Evolutionary conservation across 108 stramenopile species (phyloP), one percentile per base, ranked within the genome.

Genomic region (Cylindrotheca closterium): DNA sequence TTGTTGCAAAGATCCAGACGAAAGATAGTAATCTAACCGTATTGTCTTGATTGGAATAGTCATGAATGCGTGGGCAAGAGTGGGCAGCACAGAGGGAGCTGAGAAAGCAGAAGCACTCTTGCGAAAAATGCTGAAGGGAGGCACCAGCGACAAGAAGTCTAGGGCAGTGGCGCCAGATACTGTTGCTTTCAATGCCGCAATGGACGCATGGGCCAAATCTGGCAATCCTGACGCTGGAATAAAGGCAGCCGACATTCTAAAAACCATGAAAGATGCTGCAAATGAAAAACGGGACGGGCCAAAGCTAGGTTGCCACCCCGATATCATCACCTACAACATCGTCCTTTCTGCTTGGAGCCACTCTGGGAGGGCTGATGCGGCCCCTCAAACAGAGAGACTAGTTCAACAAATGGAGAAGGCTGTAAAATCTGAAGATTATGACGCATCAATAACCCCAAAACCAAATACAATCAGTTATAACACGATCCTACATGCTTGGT

Each of bases 311-410:
- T n/a, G n/a, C n/a, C 59, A 54, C 25, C 89, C 89, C 1, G 86
- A 87, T 60, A 71, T 68, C 18, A 77, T 86, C 19, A 74, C 84
- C 12, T 91, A 85, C 73, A 91, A 87, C 60, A 79, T 80, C 19
- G 72, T 82, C 7, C 66, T 92, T 46, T 76, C 70, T 54, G 70
- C 81, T 19, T 84, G 86, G 86, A 71, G 77, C 46, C 80, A 74
- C 30, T 67, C 75, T 48, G 79, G 77, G 5, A 59, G 70, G 47
- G 57, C 63, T 17, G 64, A 81, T 71, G 85, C 88, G 17, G 79
- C 83, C 0, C 31, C 55, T 1, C 77, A 79, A 57, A 81, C 85
- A 22, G 88, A 86, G 59, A 65, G 60, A 45, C 52, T 90, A 29
- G 58, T 90, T 19, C 47, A 61, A 29, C 70, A 78, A 65, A 72